Base-by-base conservation (phyloP, 2,329 filamentous ascomycete species). In the Trichoderma aggressivum region DNA sequence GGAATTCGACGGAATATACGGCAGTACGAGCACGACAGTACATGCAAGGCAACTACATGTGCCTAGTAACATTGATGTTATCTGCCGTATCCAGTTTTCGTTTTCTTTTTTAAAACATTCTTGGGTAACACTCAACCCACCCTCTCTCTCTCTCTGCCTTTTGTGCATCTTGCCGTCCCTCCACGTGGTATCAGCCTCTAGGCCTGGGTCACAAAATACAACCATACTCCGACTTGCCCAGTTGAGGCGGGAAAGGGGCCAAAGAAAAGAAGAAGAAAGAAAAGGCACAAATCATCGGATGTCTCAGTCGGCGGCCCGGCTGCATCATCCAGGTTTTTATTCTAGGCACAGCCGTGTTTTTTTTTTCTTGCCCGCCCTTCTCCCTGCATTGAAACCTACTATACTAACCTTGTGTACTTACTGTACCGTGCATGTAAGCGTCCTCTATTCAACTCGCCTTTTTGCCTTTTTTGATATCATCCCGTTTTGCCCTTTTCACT, bases 121-220 rank as follows among this genome's bases (percentile, higher is more conserved):
- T 56, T 56, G 59, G 34, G 59, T 62, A n/a, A n/a, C 59, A 62
- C 59, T 28, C 59, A 18, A 56, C 11, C 53, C 2, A n/a, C n/a
- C n/a, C n/a, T n/a, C n/a, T n/a, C n/a, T n/a, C 39, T 0, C 7
- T n/a, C 3, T 43, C 58, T 36, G n/a, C 34, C 21, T 32, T 53
- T 50, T 53, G 39, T 24, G 18, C 28, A 34, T 64, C 47, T 28
- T 7, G 26, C 47, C 24, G 8, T 28, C 62, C n/a, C n/a, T 21
- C 64, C 64, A 67, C 64, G 53, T 34, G 64, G 64, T 47, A 67
- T 59, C 64, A 67, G 62, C 62, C 62, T 65, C 62, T 65, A 18
- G 16, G 34, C 32, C 36, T 30, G 21, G n/a, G 32, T 16, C 14
- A 34, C 14, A 34, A 50, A 47, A 59, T 59, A 67, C 64, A 34